Evolutionary conservation across 768 basidiomycete genomes (phyloP), one percentile per base, ranked within the genome.

Genomic region (Termitomyces titanicus): DNA sequence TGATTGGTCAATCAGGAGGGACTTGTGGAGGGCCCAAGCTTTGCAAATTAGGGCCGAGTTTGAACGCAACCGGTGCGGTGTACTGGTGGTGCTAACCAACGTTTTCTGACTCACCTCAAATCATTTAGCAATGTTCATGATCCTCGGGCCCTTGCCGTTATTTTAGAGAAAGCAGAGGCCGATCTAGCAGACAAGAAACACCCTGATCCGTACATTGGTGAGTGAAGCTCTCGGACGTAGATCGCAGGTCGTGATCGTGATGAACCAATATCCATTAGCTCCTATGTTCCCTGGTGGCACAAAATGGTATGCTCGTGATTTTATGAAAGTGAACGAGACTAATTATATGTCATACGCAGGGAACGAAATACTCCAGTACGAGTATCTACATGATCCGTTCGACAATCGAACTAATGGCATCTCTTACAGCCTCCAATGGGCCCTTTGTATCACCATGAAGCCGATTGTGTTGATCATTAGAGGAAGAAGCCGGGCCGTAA

Each of bases 171-270:
- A 64, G 92, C 92, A 3, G 94, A 96, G 72, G 87, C 83, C 3
- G 71, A 81, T 9, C 74, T 95, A 18, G 88, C 84, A 2, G 71
- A 69, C 29, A 80, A 71, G 64, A 75, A 75, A 53, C 96, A 98
- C 68, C 95, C 94, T 22, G 96, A 98, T 71, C 95, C 96, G 38
- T 94, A 94, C 71, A 88, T 90, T 68, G 72, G 95, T 98, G 71
- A 74, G 94, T 85, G 50, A 25, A 22, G 15, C 17, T 50, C 11
- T 45, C 48, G 24, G 49, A 13, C 12, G 25, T 29, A 40, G 49
- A 39, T 45, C 46, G 51, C 47, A 53, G 15, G 40, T n/a, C 13
- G 49, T 38, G 39, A 33, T n/a, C 13, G 49, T 38, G 39, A 33
- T 43, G 20, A 53, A 60, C 55, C 39, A 18, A 43, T 54, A 44